phyloP scores from a whole-genome alignment of 2,329 filamentous ascomycete genomes.

The Zymoseptoria ardabiliae region DNA sequence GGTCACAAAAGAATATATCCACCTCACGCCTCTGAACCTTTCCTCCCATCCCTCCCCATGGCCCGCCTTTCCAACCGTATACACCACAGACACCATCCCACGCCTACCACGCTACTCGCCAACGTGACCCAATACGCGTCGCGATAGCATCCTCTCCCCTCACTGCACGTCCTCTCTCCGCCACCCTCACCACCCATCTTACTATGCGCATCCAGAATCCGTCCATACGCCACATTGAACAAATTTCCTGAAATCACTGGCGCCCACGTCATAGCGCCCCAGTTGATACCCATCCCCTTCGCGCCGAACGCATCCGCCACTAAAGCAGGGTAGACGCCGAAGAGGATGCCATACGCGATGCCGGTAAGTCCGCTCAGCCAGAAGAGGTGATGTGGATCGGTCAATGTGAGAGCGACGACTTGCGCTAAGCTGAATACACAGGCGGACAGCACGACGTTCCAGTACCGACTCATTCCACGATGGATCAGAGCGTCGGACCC shows the following conservation, averaged over 20 bases:
- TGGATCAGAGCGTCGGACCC: slow-evolving; percentile 88
- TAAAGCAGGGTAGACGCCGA: slow-evolving; percentile 87
- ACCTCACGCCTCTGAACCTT: background rate
- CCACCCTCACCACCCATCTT: slow-evolving; percentile 46
- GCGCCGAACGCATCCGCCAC: slow-evolving; percentile 85
- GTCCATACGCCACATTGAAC: slow-evolving; percentile 87
- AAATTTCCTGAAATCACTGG: slow-evolving; percentile 83
- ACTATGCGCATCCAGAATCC: slow-evolving; percentile 74
- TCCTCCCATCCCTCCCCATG: slow-evolving; percentile 13
- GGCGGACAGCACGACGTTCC: slow-evolving; percentile 78
- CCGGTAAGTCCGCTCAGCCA: slow-evolving; percentile 78
- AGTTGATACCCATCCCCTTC: slow-evolving; percentile 83
- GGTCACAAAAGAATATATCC: too few species aligned
- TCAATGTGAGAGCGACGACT: slow-evolving; percentile 64
- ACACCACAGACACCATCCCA: slow-evolving; percentile 62
- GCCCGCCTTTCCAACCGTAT: slow-evolving; percentile 41
- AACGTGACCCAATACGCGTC: slow-evolving; percentile 76
- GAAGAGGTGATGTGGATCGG: slow-evolving; percentile 68
- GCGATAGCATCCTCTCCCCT: slow-evolving; percentile 74
- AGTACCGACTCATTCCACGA: slow-evolving; percentile 67
- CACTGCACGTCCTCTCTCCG: slow-evolving; percentile 60
- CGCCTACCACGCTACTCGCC: slow-evolving; percentile 59
- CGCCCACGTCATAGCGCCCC: slow-evolving; percentile 88
- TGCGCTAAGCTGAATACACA: slow-evolving; percentile 74
- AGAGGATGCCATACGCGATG: slow-evolving; percentile 84